These are phyloP conservation scores for Diplodia seriata DNA, from an alignment of 2,329 filamentous ascomycete genomes.

Conservation along the genomic window DNA sequence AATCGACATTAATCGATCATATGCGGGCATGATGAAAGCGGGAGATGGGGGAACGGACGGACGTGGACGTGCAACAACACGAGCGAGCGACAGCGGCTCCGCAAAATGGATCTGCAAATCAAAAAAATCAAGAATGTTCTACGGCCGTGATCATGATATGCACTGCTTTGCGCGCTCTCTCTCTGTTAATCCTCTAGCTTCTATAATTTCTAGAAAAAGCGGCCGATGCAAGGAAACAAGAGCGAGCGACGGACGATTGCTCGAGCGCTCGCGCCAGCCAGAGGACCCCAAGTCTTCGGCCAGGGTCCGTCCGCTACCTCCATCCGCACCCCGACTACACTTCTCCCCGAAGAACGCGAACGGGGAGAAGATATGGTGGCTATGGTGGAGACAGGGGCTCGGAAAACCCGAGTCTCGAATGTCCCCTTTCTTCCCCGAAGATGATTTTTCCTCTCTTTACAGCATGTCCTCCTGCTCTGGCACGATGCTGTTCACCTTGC, in stretches of 20 bases:
- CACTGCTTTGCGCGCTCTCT: no score
- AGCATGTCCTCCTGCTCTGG: conserved; percentile 68
- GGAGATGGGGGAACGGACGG: neutral
- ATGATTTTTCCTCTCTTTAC: neutral
- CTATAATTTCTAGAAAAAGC: neutral
- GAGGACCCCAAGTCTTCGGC: neutral
- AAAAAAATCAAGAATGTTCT: neutral
- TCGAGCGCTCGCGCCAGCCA: conserved; percentile 4
- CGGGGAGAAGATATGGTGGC: no score
- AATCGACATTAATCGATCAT: no score
- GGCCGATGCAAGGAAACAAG: neutral
- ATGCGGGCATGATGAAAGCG: no score
- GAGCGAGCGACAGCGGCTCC: neutral
- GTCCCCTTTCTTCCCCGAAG: neutral
- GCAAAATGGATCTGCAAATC: neutral
- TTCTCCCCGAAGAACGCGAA: neutral
- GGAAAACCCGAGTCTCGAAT: neutral
- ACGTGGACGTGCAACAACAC: neutral
- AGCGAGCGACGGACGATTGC: neutral
- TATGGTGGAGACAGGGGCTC: neutral
- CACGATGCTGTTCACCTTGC: conserved; percentile 72
- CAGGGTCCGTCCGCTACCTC: neutral
- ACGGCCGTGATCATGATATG: neutral
- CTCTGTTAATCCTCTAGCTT: neutral
- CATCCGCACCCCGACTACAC: neutral